phyloP scores from a whole-genome alignment of 129 eudicot genomes.

The Logfia minima region DNA sequence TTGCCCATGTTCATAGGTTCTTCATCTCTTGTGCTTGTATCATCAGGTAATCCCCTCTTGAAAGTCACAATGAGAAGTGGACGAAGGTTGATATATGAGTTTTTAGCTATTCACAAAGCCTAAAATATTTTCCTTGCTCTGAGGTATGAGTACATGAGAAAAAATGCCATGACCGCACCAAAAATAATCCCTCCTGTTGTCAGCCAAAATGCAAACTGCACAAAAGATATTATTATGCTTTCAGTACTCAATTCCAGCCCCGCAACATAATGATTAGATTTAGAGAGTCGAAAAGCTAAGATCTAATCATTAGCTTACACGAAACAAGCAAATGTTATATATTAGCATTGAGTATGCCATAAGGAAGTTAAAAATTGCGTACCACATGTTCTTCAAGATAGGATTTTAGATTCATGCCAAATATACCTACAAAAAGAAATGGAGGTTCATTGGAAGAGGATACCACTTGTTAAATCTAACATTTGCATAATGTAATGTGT shows the following conservation, averaged over 20 bases:
- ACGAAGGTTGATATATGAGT: background rate
- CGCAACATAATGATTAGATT: background rate
- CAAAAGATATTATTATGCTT: background rate
- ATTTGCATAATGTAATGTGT: background rate
- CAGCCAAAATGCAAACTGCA: constrained; percentile 98
- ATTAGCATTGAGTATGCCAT: background rate
- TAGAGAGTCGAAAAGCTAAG: background rate
- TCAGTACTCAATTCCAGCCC: background rate
- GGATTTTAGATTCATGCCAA: constrained; percentile 98
- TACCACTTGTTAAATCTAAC: background rate
- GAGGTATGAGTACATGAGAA: constrained; percentile 83
- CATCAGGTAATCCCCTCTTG: background rate
- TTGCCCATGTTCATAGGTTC: background rate
- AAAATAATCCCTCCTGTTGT: constrained; percentile 87
- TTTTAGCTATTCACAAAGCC: background rate
- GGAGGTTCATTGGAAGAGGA: background rate
- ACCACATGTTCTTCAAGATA: constrained; percentile 97
- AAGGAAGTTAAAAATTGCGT: constrained; percentile 18
- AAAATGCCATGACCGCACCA: constrained; percentile 77
- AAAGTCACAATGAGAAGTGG: background rate
- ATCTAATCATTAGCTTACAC: background rate
- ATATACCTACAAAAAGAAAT: constrained; percentile 62
- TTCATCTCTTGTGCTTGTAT: constrained; percentile 8
- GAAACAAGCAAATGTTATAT: background rate
- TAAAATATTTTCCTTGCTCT: constrained; percentile 69